A percentile compares a stretch with the other conserved stretches of the same genome.
phyloP scores from a whole-genome alignment of 2,329 filamentous ascomycete genomes.

The Ophiostoma australiae region DNA sequence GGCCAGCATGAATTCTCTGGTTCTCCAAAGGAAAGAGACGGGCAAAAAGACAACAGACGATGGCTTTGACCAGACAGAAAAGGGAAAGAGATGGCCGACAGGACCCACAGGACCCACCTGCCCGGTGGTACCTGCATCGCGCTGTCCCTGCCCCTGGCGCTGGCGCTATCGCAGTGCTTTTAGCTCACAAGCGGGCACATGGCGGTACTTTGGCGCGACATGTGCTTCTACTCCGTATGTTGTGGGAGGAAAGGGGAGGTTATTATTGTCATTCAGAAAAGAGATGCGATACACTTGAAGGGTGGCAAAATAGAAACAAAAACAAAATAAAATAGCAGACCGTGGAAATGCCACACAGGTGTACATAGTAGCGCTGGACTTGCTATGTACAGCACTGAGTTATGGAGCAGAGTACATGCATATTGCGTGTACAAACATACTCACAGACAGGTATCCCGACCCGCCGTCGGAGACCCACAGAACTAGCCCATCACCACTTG shows the following conservation, averaged over 20 bases:
- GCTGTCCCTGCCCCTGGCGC: conserved; percentile 10
- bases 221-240: neutral
- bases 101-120: neutral
- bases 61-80: neutral
- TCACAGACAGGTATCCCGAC: neutral
- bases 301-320: too few species aligned
- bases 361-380: too few species aligned
- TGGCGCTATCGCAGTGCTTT: neutral
- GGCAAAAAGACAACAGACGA: conserved; percentile 3
- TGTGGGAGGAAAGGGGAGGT: neutral
- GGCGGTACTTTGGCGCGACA: neutral
- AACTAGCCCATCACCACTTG: conserved; percentile 5
- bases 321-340: neutral
- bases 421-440: neutral
- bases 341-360: too few species aligned
- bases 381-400: too few species aligned
- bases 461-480: neutral
- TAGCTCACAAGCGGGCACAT: neutral
- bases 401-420: neutral
- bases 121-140: neutral
- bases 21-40: neutral
- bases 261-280: too few species aligned
- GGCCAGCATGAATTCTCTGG: neutral
- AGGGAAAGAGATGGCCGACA: conserved; percentile 10
- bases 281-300: too few species aligned